Evolutionary conservation across 768 basidiomycete genomes (phyloP), one percentile per base, ranked within the genome.

Genomic region (Mrakia hoshinonis): DNA sequence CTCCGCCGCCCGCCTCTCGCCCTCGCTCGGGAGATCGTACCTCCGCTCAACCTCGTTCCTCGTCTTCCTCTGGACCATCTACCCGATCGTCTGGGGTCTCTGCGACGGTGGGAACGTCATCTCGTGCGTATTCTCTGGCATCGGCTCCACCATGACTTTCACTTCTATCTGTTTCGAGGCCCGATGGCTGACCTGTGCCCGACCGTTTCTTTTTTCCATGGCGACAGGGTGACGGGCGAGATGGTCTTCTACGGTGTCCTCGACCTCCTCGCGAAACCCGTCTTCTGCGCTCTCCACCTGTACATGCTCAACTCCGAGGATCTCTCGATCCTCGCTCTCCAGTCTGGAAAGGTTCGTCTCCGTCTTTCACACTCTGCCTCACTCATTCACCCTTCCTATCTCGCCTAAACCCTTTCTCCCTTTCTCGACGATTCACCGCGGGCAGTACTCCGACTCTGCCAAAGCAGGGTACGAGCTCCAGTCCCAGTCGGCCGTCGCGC

Each of bases 81-180:
- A 86, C 79, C 84, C 86, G 12, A 82, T 87, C 73, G 81, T 81
- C 31, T 86, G 85, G 85, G 85, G 82, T 62, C 79, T 84, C 38
- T 81, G 82, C 31, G 85, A 85, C 68, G 85, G 85, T 20, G 80
- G 81, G 6, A 83, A 85, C 77, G 80, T 79, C 68, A 86, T 87
- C 75, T 75, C 81, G 5, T 47, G 46, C 26, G 63, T 31, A 13
- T n/a, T 5, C 58, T 70, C 24, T 76, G n/a, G n/a, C n/a, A n/a
- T n/a, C n/a, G n/a, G n/a, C n/a, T n/a, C n/a, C n/a, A n/a, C n/a
- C n/a, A n/a, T n/a, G n/a, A n/a, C n/a, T 74, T 13, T 78, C 73
- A 74, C 71, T 74, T 72, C 66, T 63, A 67, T 69, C 77, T 1
- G 80, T 79, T 76, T 74, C 76, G 49, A 72, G 47, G n/a, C 81